Conservation (phyloP, 1,284 basidiomycete species). For the Tilletia caries region DNA sequence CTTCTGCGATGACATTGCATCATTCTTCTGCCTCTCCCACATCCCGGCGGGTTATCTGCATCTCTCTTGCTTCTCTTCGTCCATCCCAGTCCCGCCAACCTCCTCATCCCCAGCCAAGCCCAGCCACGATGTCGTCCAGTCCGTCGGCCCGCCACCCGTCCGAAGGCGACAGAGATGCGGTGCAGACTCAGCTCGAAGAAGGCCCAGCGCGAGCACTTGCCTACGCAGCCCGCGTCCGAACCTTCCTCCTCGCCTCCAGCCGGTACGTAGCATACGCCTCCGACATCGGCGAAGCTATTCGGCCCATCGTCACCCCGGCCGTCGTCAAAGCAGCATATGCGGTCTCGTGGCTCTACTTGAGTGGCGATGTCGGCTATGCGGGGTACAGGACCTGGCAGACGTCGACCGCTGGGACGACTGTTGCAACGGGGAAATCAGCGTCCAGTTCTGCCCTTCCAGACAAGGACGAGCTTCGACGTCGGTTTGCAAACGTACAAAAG, state of each 20-base stretch:
- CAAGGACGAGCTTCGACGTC: constrained; percentile 35
- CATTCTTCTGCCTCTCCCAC: no score
- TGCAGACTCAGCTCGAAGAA: constrained; percentile 30
- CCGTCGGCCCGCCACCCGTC: not conserved
- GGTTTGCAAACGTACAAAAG: constrained; percentile 25
- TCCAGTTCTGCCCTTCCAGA: constrained; percentile 24
- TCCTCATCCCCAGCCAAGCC: no score
- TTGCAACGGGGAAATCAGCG: constrained; percentile 13
- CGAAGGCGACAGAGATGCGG: constrained; percentile 14
- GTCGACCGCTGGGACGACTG: constrained; percentile 21
- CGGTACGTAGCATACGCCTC: constrained; percentile 63
- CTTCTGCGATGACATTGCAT: no score
- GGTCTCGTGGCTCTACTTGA: constrained; percentile 70
- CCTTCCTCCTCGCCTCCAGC: constrained; percentile 31
- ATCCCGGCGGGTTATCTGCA: no score
- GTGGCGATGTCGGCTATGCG: constrained; percentile 83
- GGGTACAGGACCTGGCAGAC: constrained; percentile 60
- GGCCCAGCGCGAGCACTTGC: constrained; percentile 38
- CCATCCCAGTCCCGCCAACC: no score
- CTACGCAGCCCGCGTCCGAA: constrained; percentile 43
- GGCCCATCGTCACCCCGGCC: constrained; percentile 75
- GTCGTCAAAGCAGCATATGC: constrained; percentile 80
- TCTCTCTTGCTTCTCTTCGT: no score
- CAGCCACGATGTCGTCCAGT: not conserved
- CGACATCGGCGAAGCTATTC: constrained; percentile 87